Evolutionary conservation across 306 rosid genomes (phyloP).

Genomic region (Senna siamea): DNA sequence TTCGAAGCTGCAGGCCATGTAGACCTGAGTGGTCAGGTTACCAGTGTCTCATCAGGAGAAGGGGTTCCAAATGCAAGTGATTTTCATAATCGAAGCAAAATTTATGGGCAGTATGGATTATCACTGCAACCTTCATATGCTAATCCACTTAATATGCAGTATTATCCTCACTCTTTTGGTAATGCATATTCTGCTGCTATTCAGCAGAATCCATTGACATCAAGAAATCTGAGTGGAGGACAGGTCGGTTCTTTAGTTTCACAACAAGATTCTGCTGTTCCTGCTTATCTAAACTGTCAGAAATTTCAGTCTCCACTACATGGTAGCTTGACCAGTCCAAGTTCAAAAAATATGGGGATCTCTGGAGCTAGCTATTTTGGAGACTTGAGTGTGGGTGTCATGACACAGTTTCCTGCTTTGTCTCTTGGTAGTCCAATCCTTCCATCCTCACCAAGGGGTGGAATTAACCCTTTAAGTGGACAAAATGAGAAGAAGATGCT

Average conservation of each 20-base stretch:
- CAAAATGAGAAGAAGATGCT: constrained; percentile 49
- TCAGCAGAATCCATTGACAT: constrained; percentile 44
- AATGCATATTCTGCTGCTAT: constrained; percentile 48
- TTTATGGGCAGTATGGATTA: constrained; percentile 57
- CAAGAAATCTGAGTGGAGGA: constrained; percentile 40
- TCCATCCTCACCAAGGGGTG: constrained; percentile 58
- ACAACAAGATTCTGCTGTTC: constrained; percentile 39
- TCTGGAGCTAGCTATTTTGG: constrained; percentile 45
- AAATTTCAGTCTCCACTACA: constrained; percentile 44
- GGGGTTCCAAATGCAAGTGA: constrained; percentile 47
- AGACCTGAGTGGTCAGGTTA: constrained; percentile 48
- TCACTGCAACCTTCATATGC: constrained; percentile 53
- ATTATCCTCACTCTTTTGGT: constrained; percentile 46
- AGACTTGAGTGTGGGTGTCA: constrained; percentile 38
- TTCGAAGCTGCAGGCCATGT: constrained; percentile 50
- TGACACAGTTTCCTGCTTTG: constrained; percentile 52
- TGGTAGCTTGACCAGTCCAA: constrained; percentile 40
- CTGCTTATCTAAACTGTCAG: constrained; percentile 40
- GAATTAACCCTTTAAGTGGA: constrained; percentile 41
- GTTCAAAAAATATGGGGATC: constrained; percentile 45
- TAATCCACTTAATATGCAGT: constrained; percentile 53
- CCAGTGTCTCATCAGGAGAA: constrained; percentile 44
- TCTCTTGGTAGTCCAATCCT: constrained; percentile 54
- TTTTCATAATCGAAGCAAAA: constrained; percentile 49
- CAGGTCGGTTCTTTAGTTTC: constrained; percentile 38